phyloP scores from a whole-genome alignment of 805 yeast genomes.

The Metschnikowia colocasiae region DNA sequence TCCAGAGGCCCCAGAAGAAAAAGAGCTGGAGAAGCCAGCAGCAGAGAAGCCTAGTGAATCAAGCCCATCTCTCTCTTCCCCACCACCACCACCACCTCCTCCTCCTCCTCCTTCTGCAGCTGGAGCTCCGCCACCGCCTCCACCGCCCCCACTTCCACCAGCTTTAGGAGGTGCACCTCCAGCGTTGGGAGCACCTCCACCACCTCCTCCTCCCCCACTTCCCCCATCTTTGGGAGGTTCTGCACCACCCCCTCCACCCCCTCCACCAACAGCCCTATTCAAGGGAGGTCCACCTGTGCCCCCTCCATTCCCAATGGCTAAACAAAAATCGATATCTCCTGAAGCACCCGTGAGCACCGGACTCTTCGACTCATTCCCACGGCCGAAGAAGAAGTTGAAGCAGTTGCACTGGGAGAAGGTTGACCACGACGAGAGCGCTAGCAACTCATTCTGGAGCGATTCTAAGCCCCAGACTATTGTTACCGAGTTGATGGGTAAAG shows the following conservation, averaged over 20 bases:
- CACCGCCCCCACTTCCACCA: constrained; percentile 28
- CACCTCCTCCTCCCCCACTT: constrained; percentile 14
- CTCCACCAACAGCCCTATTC: constrained; percentile 19
- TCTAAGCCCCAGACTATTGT: constrained; percentile 43
- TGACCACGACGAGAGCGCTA: constrained; percentile 40
- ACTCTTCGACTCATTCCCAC: constrained; percentile 47
- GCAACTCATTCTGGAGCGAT: constrained; percentile 62
- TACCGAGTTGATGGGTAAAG: constrained; percentile 50
- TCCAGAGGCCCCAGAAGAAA: constrained; percentile 13
- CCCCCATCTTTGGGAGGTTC: constrained; percentile 24
- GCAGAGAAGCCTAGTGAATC: not conserved
- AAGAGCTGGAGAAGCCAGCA: not conserved
- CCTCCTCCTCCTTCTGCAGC: constrained; percentile 8
- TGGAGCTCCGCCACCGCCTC: constrained; percentile 20
- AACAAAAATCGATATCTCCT: constrained; percentile 14
- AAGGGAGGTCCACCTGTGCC: constrained; percentile 24
- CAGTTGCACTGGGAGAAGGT: constrained; percentile 83
- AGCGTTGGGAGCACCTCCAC: constrained; percentile 21
- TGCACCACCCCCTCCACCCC: constrained; percentile 22
- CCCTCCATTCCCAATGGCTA: constrained; percentile 25
- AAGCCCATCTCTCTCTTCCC: constrained; percentile 11
- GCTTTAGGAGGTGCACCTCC: constrained; percentile 18
- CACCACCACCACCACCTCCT: constrained; percentile 28
- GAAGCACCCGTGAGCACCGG: constrained; percentile 19
- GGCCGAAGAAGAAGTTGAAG: constrained; percentile 59